Conservation (phyloP, 139 green algal species). For the Coelastrella sp. region DNA sequence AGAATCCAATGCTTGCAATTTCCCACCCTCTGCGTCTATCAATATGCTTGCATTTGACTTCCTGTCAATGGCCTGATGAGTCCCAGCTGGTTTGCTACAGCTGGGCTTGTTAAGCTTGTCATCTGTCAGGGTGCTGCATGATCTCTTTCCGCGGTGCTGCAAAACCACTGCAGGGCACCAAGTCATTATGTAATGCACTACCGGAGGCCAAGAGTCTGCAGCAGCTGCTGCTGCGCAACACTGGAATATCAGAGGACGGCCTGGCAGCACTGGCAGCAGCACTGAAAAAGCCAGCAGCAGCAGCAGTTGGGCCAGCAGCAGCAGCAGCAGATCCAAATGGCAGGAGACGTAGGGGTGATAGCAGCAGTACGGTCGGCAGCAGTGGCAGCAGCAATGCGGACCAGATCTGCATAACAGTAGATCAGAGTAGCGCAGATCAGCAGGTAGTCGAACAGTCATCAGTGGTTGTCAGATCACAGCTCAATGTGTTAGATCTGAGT, state of each 20-base stretch:
- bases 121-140: too few species aligned
- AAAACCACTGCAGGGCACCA: not conserved
- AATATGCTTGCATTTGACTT: too few species aligned
- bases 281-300: not conserved
- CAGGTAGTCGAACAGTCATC: not conserved
- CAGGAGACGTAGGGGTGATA: not conserved
- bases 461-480: not conserved
- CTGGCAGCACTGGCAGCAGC: constrained; percentile 20
- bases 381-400: not conserved
- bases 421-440: not conserved
- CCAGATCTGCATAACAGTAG: not conserved
- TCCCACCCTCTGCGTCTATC: too few species aligned
- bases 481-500: constrained; percentile 32
- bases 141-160: too few species aligned
- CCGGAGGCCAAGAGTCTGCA: constrained; percentile 4
- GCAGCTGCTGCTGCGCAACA: constrained; percentile 37
- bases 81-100: too few species aligned
- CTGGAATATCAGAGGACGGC: not conserved
- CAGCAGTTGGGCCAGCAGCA: not conserved
- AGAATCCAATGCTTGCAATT: too few species aligned
- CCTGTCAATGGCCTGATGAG: too few species aligned
- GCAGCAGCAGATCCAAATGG: not conserved
- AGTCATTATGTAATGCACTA: not conserved
- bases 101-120: too few species aligned
- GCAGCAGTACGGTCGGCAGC: constrained; percentile 14